These are phyloP conservation scores for Laguncularia racemosa DNA, from an alignment of 345 rosid species.

Conservation along the genomic window DNA sequence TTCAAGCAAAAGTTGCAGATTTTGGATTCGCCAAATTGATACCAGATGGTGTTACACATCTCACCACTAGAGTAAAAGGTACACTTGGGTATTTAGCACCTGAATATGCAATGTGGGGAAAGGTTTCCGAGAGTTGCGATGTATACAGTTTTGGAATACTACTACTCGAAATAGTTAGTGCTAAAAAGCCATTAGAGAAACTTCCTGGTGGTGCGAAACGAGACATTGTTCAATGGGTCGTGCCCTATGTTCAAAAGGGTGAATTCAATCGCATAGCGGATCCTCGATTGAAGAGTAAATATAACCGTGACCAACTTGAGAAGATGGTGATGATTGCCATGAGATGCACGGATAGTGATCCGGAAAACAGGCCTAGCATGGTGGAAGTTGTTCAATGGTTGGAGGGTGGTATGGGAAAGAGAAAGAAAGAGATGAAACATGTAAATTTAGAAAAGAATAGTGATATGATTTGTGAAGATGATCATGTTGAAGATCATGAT, in stretches of 20 bases:
- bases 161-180: slow-evolving; percentile 50
- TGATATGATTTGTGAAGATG: background rate
- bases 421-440: slow-evolving; percentile 16
- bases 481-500: background rate
- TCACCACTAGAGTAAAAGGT: slow-evolving; percentile 66
- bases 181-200: slow-evolving; percentile 48
- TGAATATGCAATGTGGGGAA: slow-evolving; percentile 84
- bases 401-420: slow-evolving; percentile 19
- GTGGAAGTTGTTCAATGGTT: slow-evolving; percentile 51
- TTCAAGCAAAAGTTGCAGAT: slow-evolving; percentile 59
- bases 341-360: slow-evolving; percentile 38
- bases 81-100: slow-evolving; percentile 68
- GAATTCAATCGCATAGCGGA: slow-evolving; percentile 44
- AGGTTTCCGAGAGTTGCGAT: slow-evolving; percentile 56
- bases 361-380: slow-evolving; percentile 52
- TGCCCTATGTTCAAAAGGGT: slow-evolving; percentile 43
- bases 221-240: slow-evolving; percentile 54
- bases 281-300: slow-evolving; percentile 39
- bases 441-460: background rate
- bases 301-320: slow-evolving; percentile 28
- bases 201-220: slow-evolving; percentile 45
- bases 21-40: slow-evolving; percentile 66
- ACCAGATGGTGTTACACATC: slow-evolving; percentile 54
- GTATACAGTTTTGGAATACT: slow-evolving; percentile 66
- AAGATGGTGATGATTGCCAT: slow-evolving; percentile 26